These are phyloP conservation scores for Ceratopteris richardii DNA, from an alignment of 75 land plant species.

Conservation along the genomic window DNA sequence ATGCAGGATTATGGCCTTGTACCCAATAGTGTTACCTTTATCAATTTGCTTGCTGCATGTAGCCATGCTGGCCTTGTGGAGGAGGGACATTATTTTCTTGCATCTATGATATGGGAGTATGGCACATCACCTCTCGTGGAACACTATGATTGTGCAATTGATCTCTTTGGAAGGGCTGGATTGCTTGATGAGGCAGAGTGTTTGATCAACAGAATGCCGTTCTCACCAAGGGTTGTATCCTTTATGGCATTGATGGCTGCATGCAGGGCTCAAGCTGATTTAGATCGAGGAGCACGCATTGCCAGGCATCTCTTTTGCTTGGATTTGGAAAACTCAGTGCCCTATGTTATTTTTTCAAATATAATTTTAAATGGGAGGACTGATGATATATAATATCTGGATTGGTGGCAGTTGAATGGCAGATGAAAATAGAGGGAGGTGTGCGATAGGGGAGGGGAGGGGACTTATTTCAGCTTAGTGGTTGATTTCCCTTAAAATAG, in stretches of 20 bases:
- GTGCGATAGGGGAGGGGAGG: too few relatives aligned
- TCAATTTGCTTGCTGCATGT: slow-evolving; percentile 5
- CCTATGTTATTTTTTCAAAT: slow-evolving; percentile 5
- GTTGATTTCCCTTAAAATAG: too few relatives aligned
- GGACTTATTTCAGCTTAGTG: too few relatives aligned
- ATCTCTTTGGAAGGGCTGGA: slow-evolving; percentile 7
- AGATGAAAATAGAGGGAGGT: too few relatives aligned
- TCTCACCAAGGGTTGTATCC: slow-evolving; percentile 1
- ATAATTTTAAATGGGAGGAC: too few relatives aligned
- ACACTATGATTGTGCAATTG: slow-evolving; percentile 6
- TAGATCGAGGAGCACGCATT: background rate
- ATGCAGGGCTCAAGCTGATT: background rate
- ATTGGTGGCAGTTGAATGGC: too few relatives aligned
- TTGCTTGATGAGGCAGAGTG: slow-evolving; percentile 2
- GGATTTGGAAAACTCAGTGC: background rate
- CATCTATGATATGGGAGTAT: slow-evolving; percentile 1
- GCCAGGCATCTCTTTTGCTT: background rate
- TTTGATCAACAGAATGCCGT: slow-evolving; percentile 2
- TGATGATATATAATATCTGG: too few relatives aligned
- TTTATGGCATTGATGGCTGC: slow-evolving; percentile 4
- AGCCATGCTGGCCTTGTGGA: slow-evolving; percentile 6
- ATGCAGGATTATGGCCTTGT: slow-evolving; percentile 7
- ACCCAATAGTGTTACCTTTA: slow-evolving; percentile 6
- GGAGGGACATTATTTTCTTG: background rate
- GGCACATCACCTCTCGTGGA: slow-evolving; percentile 3